Evolutionary conservation across 129 eudicot genomes (phyloP).

Genomic region (Cynara cardunculus): DNA sequence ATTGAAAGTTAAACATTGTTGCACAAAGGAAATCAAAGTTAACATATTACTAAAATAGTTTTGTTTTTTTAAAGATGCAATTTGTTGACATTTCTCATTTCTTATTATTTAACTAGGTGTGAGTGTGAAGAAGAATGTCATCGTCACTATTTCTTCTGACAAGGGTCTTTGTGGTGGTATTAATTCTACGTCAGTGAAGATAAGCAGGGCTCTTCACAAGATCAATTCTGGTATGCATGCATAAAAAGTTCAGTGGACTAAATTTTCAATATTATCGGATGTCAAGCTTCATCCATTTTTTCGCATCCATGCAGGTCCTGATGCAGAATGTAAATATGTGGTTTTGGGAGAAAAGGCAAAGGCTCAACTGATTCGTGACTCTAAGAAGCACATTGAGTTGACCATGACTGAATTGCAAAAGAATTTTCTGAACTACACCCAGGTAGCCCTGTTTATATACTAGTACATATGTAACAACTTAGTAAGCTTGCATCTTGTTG

Average conservation of each 20-base stretch:
- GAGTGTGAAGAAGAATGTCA: slow-evolving; percentile 86
- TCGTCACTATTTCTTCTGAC: slow-evolving; percentile 84
- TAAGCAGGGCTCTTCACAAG: slow-evolving; percentile 82
- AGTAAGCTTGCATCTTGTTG: slow-evolving; percentile 1
- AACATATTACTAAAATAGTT: background rate
- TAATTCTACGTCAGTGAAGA: slow-evolving; percentile 86
- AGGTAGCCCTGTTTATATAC: slow-evolving; percentile 46
- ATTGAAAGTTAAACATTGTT: background rate
- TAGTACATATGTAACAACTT: background rate
- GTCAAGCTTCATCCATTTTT: background rate
- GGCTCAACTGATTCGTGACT: slow-evolving; percentile 92
- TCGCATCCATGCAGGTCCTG: slow-evolving; percentile 54
- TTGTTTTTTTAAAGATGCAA: background rate
- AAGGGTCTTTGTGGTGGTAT: slow-evolving; percentile 99
- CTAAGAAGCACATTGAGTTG: slow-evolving; percentile 70
- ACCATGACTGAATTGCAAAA: slow-evolving; percentile 81
- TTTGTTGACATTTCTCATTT: background rate
- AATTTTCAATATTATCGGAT: background rate
- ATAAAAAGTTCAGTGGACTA: background rate
- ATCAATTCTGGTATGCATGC: slow-evolving; percentile 59
- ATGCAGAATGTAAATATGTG: slow-evolving; percentile 71
- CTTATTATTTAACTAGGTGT: slow-evolving; percentile 51
- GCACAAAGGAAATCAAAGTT: background rate
- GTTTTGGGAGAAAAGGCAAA: slow-evolving; percentile 93
- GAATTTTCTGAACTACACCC: slow-evolving; percentile 89